These are phyloP conservation scores for Liriodendron chinense DNA, from an alignment of 164 flowering plant species.

Conservation along the genomic window DNA sequence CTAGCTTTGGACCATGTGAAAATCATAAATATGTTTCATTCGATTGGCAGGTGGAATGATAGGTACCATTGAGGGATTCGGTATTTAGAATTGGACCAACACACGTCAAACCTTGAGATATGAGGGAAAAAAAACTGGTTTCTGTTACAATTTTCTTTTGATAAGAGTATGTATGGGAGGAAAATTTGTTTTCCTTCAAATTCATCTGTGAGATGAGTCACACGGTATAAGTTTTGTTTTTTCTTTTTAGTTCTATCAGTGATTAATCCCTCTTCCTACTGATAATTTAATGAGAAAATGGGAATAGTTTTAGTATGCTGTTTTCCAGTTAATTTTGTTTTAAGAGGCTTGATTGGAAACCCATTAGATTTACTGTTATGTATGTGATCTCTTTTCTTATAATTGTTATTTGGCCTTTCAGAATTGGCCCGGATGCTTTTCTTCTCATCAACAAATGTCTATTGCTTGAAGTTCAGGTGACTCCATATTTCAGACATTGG, in stretches of 20 bases:
- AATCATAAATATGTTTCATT: not conserved
- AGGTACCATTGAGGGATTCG: not conserved
- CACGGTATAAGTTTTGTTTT: not conserved
- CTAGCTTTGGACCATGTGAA: not conserved
- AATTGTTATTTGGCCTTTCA: slow-evolving; percentile 15
- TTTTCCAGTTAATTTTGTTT: not conserved
- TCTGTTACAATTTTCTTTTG: not conserved
- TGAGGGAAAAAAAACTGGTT: not conserved
- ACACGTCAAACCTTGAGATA: not conserved
- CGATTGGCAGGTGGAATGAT: not conserved
- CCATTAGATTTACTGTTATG: not conserved
- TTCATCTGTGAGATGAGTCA: not conserved
- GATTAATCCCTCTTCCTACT: not conserved
- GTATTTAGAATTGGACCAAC: not conserved
- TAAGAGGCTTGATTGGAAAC: not conserved
- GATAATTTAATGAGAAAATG: not conserved
- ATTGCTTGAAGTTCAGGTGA: slow-evolving; percentile 71
- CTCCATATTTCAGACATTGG: not conserved
- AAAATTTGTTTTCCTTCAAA: not conserved
- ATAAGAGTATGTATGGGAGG: not conserved
- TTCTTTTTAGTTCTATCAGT: not conserved
- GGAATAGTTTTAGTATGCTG: not conserved
- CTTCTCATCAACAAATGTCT: slow-evolving; percentile 70
- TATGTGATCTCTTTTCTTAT: not conserved
- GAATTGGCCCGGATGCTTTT: slow-evolving; percentile 53